Evolutionary conservation across 2,329 filamentous ascomycete genomes (phyloP), one percentile per base, ranked within the genome.

Genomic region (Claviceps humidiphila): DNA sequence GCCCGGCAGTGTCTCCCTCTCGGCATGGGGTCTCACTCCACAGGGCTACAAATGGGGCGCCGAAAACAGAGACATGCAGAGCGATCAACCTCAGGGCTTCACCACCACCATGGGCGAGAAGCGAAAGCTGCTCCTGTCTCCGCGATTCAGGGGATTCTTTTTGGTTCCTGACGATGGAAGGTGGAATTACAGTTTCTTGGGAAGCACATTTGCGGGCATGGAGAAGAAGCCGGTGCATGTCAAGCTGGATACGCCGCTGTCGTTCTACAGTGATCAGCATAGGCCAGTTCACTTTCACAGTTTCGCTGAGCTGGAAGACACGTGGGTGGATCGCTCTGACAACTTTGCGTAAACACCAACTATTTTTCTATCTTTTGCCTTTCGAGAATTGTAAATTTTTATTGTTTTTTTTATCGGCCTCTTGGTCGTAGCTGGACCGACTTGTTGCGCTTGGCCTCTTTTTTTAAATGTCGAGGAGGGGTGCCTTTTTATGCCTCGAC

Each of bases 181-280:
- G 55, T 98, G 93, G 93, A 98, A 98, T 70, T 98, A 96, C 74
- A 93, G 87, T 68, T 98, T 98, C 76, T 89, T 97, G 83, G 93
- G 93, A 52, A 89, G 84, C 58, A 82, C 83, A 0, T 98, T 97
- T 65, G 82, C 84, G 14, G 82, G 83, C 42, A 78, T 95, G 57
- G 89, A 95, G 72, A 97, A 96, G 82, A 88, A 89, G 72, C 78
- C 84, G 3, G 80, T 96, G 44, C 86, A 89, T 60, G 90, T 97
- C 61, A 93, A 93, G 75, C 83, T 98, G 51, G 94, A 97, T 69
- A 94, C 89, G 44, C 93, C 93, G 17, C 70, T 84, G 59, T 77
- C 86, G 8, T 97, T 95, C 71, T 98, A 98, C 71, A 90, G 86
- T 64, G 89, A 90, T 61, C 78, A 89, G 61, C 94, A 98, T 69